Base-by-base conservation (phyloP, 441 rosid genomes). In the Jatropha multifida region DNA sequence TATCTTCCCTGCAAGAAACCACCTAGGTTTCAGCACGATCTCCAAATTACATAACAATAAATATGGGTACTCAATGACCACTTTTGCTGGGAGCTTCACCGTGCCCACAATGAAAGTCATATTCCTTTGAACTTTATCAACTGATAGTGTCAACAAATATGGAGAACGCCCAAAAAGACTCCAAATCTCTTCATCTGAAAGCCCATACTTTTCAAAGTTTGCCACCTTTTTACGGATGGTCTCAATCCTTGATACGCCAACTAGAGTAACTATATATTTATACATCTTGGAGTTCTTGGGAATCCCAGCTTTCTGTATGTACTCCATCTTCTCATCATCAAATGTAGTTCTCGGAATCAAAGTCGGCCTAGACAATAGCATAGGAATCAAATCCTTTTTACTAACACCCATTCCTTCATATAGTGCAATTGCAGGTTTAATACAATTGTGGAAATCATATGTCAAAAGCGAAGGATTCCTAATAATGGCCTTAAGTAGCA, bases 71-170 rank as follows among this genome's bases (percentile, higher is more conserved):
- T 79, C 26, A 27, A 90, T 80, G 41, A 63, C 67, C 42, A 37
- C 7, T 4, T 37, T 63, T 37, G 67, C 67, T 5, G 44, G 44
- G 20, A 63, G 78, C 77, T 87, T 92, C 87, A 90, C 83, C 12
- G 85, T 86, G 37, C 87, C 94, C 13, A 89, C 40, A 5, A 94
- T 56, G 71, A 83, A 94, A 59, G 96, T 94, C 97, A 94, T 94
- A 68, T 90, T 92, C 84, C 96, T 88, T 74, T 94, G 94, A 71
- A 94, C 90, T 83, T 90, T 92, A 9, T 89, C 96, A 63, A 88
- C 80, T 8, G 96, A 92, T 10, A 92, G 49, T 15, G 96, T 89
- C 77, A 94, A 80, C 55, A 92, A 40, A 56, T 83, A 73, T 0
- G 95, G 98, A 38, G 46, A 37, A 37, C 23, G 44, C 67, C 67